Evolutionary conservation across 2,329 filamentous ascomycete genomes (phyloP).

Genomic region (Fusarium pseudocircinatum): DNA sequence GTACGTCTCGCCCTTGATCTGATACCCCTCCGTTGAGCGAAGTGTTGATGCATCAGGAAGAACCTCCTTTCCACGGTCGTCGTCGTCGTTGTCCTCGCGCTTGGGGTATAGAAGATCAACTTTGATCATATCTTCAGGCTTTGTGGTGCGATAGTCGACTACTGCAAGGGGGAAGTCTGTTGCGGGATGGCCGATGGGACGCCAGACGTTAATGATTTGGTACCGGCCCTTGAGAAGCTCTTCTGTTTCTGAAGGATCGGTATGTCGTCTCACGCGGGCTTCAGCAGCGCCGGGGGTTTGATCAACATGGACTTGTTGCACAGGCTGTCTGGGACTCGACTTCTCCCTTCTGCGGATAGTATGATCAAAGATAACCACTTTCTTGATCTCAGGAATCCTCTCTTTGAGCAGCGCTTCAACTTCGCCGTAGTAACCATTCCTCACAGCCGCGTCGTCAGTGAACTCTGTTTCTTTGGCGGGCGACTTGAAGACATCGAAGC

Average conservation of each 20-base stretch:
- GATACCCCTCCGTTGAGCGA: conserved; percentile 33
- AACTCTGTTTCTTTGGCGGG: conserved; percentile 63
- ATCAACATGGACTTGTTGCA: conserved; percentile 77
- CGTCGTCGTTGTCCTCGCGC: conserved; percentile 29
- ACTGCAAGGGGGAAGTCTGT: conserved; percentile 39
- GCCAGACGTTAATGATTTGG: conserved; percentile 63
- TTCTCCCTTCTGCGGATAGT: conserved; percentile 69
- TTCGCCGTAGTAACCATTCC: conserved; percentile 68
- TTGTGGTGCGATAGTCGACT: conserved; percentile 38
- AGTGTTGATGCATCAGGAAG: conserved; percentile 21
- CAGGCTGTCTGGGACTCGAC: conserved; percentile 68
- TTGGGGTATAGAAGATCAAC: conserved; percentile 40
- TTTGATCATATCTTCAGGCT: conserved; percentile 37
- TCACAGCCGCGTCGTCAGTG: conserved; percentile 63
- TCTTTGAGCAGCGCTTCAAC: conserved; percentile 66
- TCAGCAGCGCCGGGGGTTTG: conserved; percentile 72
- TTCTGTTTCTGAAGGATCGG: conserved; percentile 55
- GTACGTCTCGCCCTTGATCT: conserved; percentile 38
- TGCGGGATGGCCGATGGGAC: conserved; percentile 44
- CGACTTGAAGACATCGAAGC: conserved; percentile 39
- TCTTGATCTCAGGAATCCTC: conserved; percentile 64
- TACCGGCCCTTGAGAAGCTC: conserved; percentile 51
- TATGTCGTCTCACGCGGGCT: conserved; percentile 68
- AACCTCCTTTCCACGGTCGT: conserved; percentile 41
- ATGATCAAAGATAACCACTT: conserved; percentile 77